A percentile compares a stretch with the other conserved stretches of the same genome.
Conservation (phyloP, 1,284 basidiomycete genomes). For the Laetiporus sulphureus region DNA sequence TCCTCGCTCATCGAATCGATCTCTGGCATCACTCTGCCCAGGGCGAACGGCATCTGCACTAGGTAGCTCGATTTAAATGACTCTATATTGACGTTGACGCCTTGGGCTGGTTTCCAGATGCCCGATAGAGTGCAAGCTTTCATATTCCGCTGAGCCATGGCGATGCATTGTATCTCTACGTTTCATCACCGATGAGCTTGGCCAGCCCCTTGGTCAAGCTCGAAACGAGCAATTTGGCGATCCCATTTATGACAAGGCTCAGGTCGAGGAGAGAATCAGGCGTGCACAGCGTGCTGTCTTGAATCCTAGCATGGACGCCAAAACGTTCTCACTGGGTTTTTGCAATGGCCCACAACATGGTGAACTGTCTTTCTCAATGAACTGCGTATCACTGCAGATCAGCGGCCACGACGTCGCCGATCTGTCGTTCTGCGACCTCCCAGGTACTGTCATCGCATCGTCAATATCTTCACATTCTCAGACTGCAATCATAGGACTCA, state of each 20-base stretch:
- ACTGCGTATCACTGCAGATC: conserved; percentile 63
- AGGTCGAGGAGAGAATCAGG: conserved; percentile 60
- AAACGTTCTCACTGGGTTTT: conserved; percentile 34
- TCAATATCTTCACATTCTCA: no score
- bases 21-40: conserved; percentile 62
- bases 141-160: conserved; percentile 43
- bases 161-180: conserved; percentile 53
- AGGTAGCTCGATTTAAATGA: conserved; percentile 27
- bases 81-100: no score
- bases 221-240: conserved; percentile 45
- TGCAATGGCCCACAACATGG: conserved; percentile 22
- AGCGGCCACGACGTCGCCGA: conserved; percentile 63
- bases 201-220: conserved; percentile 34
- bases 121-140: conserved; percentile 62
- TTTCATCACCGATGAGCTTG: conserved; percentile 34
- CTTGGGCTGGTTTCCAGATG: conserved; percentile 37
- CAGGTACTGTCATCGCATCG: no score
- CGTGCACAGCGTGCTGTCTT: conserved; percentile 69
- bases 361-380: conserved; percentile 53
- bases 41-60: conserved; percentile 61
- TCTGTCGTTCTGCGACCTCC: conserved; percentile 65
- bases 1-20: conserved; percentile 72
- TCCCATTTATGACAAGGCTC: conserved; percentile 39
- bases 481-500: conserved; percentile 52
- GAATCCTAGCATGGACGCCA: conserved; percentile 38